Evolutionary conservation across 2,329 filamentous ascomycete genomes (phyloP).

Genomic region (Cadophora sp.): DNA sequence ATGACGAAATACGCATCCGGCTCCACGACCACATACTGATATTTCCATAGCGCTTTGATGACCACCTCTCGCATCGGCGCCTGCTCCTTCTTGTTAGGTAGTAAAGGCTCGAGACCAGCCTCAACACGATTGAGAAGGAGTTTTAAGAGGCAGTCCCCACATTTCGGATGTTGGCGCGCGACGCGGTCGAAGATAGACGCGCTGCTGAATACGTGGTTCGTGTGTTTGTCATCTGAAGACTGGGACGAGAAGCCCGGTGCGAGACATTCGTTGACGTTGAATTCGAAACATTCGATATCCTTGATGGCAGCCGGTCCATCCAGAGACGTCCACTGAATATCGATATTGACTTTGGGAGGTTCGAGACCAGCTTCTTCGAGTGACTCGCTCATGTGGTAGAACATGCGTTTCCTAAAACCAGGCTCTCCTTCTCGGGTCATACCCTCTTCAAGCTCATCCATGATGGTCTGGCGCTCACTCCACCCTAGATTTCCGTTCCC

Average conservation of each 20-base stretch:
- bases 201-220: constrained; percentile 48
- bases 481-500: constrained; percentile 50
- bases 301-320: constrained; percentile 50
- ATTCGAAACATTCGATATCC: constrained; percentile 49
- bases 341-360: constrained; percentile 48
- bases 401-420: constrained; percentile 47
- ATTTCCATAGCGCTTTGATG: constrained; percentile 49
- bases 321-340: constrained; percentile 51
- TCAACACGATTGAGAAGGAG: constrained; percentile 47
- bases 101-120: constrained; percentile 47
- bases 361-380: constrained; percentile 49
- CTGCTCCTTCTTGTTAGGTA: constrained; percentile 45
- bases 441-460: constrained; percentile 47
- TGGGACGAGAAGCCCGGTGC: constrained; percentile 50
- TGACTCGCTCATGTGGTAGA: constrained; percentile 46
- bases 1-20: constrained; percentile 51
- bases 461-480: constrained; percentile 47
- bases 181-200: constrained; percentile 49
- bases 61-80: constrained; percentile 44
- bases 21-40: constrained; percentile 50
- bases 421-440: constrained; percentile 45
- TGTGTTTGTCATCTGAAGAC: constrained; percentile 44
- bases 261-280: constrained; percentile 50
- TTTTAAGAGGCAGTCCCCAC: constrained; percentile 51
- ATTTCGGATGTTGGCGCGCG: constrained; percentile 47